Percentiles rank a stretch among this genome's conserved stretches.
phyloP scores from a whole-genome alignment of 805 yeast species.

The Sugiyamaella floridensis region DNA sequence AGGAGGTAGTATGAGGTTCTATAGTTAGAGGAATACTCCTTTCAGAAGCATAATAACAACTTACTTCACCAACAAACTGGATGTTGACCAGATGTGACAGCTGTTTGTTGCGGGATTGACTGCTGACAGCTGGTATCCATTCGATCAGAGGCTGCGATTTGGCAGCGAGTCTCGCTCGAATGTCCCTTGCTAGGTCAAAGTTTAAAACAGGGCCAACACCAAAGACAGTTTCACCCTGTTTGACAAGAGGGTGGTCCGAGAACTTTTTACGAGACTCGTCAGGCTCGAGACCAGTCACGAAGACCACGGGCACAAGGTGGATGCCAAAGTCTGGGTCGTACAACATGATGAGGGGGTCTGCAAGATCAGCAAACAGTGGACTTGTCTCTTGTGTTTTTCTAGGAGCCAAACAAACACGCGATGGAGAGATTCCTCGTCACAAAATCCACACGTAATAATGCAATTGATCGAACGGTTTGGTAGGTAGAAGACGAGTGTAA shows the following conservation, averaged over 20 bases:
- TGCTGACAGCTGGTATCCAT: conserved; percentile 17
- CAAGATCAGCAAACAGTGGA: background rate
- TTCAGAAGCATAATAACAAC: background rate
- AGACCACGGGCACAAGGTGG: conserved; percentile 16
- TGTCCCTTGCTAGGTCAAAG: conserved; percentile 12
- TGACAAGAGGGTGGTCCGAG: conserved; percentile 12
- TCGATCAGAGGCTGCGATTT: conserved; percentile 12
- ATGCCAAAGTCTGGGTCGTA: conserved; percentile 6
- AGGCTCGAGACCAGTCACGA: conserved; percentile 11
- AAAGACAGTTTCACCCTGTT: conserved; percentile 10
- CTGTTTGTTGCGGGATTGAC: conserved; percentile 13
- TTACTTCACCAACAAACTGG: conserved; percentile 13
- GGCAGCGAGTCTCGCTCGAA: conserved; percentile 10
- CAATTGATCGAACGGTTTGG: too few relatives aligned
- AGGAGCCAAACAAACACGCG: too few relatives aligned
- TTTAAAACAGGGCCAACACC: background rate
- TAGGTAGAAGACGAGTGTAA: too few relatives aligned
- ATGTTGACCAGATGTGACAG: conserved; percentile 15
- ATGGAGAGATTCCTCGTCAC: too few relatives aligned
- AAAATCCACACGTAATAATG: too few relatives aligned
- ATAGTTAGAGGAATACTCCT: background rate
- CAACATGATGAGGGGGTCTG: background rate
- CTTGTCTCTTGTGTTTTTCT: too few relatives aligned
- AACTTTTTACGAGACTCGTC: background rate
- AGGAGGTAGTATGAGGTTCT: conserved; percentile 3